phyloP scores from a whole-genome alignment of 2,329 filamentous ascomycete genomes.

The Aspergillus oerlinghausenensis region DNA sequence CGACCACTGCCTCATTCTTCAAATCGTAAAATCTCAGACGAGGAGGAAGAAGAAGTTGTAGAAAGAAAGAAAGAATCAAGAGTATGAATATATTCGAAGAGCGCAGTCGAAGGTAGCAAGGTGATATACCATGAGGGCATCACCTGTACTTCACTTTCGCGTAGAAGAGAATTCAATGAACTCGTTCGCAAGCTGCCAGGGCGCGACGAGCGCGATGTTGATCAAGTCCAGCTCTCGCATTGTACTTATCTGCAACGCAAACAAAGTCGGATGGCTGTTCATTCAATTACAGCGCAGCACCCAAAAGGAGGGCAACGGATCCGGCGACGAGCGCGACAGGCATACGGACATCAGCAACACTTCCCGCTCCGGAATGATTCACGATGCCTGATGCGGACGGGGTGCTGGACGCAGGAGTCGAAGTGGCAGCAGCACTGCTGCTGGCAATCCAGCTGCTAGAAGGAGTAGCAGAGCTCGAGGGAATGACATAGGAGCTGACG shows the following conservation, averaged over 20 bases:
- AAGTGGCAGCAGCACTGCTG: constrained; percentile 10
- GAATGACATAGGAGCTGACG: constrained; percentile 25
- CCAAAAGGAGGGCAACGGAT: constrained; percentile 35
- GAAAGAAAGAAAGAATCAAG: constrained; percentile 16
- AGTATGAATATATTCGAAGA: constrained; percentile 7
- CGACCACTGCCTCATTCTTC: constrained; percentile 4
- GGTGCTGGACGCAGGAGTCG: constrained; percentile 17
- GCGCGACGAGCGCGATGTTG: not conserved
- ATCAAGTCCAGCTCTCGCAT: not conserved
- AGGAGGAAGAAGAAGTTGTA: constrained; percentile 14
- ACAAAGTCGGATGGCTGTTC: not conserved
- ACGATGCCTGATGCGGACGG: constrained; percentile 15
- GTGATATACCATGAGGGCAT: constrained; percentile 4
- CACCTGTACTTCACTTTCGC: not conserved
- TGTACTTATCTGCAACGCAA: not conserved
- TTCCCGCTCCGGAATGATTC: constrained; percentile 14
- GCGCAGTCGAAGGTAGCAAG: constrained; percentile 14
- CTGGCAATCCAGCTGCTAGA: constrained; percentile 7
- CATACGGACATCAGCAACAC: constrained; percentile 19
- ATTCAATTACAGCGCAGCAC: constrained; percentile 7
- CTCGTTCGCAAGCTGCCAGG: not conserved
- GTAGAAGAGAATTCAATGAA: not conserved
- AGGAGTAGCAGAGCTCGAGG: constrained; percentile 20
- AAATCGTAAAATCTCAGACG: not conserved
- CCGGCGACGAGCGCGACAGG: constrained; percentile 33